phyloP scores from a whole-genome alignment of 2,329 filamentous ascomycete species.

The Fusarium sp. region DNA sequence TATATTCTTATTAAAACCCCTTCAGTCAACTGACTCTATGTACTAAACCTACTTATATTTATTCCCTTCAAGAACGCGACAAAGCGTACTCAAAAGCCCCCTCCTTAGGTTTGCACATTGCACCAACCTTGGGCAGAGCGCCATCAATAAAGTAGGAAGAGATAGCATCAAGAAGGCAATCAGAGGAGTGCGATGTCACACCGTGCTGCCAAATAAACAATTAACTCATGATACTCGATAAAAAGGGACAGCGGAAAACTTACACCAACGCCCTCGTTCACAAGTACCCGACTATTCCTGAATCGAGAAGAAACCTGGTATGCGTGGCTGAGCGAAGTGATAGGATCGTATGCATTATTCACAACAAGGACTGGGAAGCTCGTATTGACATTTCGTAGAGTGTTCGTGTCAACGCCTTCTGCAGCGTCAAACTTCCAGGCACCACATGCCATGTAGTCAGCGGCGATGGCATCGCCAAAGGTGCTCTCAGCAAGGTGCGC shows the following conservation, averaged over 20 bases:
- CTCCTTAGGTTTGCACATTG: constrained; percentile 27
- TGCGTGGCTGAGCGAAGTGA: constrained; percentile 31
- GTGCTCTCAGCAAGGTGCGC: constrained; percentile 25
- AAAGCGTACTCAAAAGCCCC: constrained; percentile 23
- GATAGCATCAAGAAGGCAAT: constrained; percentile 26
- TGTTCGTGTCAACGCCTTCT: constrained; percentile 26
- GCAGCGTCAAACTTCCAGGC: constrained; percentile 35
- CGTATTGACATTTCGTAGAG: constrained; percentile 35
- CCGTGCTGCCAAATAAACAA: constrained; percentile 4
- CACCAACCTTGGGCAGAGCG: constrained; percentile 12
- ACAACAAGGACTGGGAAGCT: constrained; percentile 37
- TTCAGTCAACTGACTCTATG: not conserved
- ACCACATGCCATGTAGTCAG: constrained; percentile 16
- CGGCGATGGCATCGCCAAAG: constrained; percentile 28
- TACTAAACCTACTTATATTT: fast-evolving
- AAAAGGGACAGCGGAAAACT: not conserved
- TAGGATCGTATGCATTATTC: constrained; percentile 41
- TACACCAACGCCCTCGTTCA: constrained; percentile 42
- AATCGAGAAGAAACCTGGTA: constrained; percentile 37
- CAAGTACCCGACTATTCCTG: constrained; percentile 32
- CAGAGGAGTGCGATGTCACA: constrained; percentile 26
- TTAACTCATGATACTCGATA: not conserved
- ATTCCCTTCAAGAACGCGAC: not conserved
- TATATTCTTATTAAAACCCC: not conserved
- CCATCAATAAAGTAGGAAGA: constrained; percentile 25